Evolutionary conservation across 257 asterid species (phyloP).

Genomic region (Nicotiana sylvestris): DNA sequence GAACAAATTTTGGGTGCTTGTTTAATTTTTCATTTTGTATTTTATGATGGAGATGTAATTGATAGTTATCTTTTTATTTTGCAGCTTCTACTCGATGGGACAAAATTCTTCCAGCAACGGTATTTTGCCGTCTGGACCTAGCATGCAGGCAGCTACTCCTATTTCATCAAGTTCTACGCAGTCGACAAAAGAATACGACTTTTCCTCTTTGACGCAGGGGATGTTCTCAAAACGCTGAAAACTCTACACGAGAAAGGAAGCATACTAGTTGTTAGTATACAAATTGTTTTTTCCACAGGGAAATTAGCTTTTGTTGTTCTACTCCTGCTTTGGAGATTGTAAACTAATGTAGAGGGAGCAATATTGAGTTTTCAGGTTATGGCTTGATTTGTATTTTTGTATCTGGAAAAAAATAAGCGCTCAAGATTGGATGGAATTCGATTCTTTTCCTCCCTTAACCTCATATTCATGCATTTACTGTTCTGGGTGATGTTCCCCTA

Average conservation of each 20-base stretch:
- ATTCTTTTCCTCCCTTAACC: neutral
- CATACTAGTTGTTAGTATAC: slow-evolving; percentile 21
- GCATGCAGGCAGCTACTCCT: slow-evolving; percentile 37
- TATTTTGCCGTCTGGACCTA: slow-evolving; percentile 33
- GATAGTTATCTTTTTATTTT: slow-evolving; percentile 10
- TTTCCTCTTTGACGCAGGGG: slow-evolving; percentile 90
- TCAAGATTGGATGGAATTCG: slow-evolving; percentile 22
- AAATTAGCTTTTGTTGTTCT: slow-evolving; percentile 25
- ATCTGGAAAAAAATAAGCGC: slow-evolving; percentile 34
- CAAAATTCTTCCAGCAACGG: slow-evolving; percentile 52
- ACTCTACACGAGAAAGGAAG: neutral
- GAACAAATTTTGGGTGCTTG: neutral
- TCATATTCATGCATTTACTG: neutral
- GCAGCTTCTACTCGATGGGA: slow-evolving; percentile 54
- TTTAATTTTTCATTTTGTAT: neutral
- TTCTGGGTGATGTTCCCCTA: neutral
- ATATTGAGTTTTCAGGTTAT: slow-evolving; percentile 25
- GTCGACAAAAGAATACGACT: slow-evolving; percentile 73
- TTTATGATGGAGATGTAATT: neutral
- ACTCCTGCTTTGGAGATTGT: slow-evolving; percentile 44
- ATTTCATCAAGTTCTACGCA: slow-evolving; percentile 46
- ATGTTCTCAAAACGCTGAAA: slow-evolving; percentile 66
- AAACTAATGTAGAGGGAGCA: slow-evolving; percentile 45
- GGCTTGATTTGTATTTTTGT: slow-evolving; percentile 31
- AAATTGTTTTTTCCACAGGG: slow-evolving; percentile 16